A percentile compares a stretch with the other conserved stretches of the same genome.
Conservation (phyloP, 2,329 filamentous ascomycete genomes). For the Mollisia scopiformis region DNA sequence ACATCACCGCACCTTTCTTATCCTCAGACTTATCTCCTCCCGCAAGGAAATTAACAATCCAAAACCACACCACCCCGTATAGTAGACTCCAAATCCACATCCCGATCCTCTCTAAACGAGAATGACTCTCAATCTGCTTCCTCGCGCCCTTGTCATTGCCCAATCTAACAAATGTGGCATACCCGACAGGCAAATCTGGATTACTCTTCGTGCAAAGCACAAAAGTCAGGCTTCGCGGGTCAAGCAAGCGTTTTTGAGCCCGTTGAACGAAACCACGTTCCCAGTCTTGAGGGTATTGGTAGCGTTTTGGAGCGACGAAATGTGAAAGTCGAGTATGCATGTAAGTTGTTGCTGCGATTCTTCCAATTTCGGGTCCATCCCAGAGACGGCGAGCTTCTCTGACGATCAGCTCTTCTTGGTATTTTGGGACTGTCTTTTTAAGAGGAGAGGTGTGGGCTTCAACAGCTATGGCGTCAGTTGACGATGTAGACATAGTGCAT, state of each 20-base stretch:
- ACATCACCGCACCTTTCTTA: conserved; percentile 5
- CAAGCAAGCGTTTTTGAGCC: conserved; percentile 20
- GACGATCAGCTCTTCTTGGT: conserved; percentile 20
- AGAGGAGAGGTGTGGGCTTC: not conserved
- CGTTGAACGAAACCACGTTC: conserved; percentile 16
- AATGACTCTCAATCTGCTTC: conserved; percentile 11
- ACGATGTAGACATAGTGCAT: not conserved
- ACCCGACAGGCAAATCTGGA: conserved; percentile 18
- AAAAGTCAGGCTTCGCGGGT: conserved; percentile 20
- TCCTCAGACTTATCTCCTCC: conserved; percentile 17
- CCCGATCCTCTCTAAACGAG: conserved; percentile 3
- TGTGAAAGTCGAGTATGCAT: conserved; percentile 17
- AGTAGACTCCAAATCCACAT: conserved; percentile 13
- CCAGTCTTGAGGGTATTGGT: conserved; percentile 18
- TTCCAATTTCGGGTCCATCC: conserved; percentile 20
- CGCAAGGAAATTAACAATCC: not conserved
- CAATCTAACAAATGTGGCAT: conserved; percentile 24
- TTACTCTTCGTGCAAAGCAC: conserved; percentile 21
- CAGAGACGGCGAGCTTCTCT: conserved; percentile 20
- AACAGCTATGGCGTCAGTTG: not conserved
- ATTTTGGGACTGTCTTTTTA: not conserved
- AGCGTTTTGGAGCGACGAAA: conserved; percentile 24
- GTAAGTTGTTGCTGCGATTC: conserved; percentile 26
- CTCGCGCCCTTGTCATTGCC: conserved; percentile 28
- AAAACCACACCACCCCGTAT: conserved; percentile 12